Evolutionary conservation across 768 basidiomycete genomes (phyloP), one percentile per base, ranked within the genome.

Genomic region (Russula sp.): DNA sequence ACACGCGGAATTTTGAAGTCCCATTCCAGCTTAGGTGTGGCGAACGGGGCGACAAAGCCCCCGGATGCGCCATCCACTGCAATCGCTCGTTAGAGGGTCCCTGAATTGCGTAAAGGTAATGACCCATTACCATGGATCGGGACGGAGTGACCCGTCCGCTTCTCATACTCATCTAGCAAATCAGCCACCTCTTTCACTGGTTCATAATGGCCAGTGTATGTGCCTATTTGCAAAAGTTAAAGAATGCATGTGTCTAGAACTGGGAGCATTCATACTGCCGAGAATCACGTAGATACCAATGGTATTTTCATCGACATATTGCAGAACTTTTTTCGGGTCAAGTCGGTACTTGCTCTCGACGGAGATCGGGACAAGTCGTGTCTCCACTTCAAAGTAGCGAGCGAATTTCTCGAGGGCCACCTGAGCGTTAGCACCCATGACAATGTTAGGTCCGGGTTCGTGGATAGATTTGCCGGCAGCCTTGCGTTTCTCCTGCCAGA

Each of bases 101-200:
- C 25, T 29, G 25, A 42, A 20, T 25, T 5, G 34, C 20, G 42
- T 34, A 34, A 42, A n/a, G 5, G 42, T 20, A 2, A 14, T 25
- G 16, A 2, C 4, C 8, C 58, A 62, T 29, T 51, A 72, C 68
- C 67, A 61, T 78, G 79, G 63, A 81, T 77, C 22, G 81, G 77
- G 36, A 79, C 75, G 51, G 70, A 72, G 63, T 70, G 68, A n/a
- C 79, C 79, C 0, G 77, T 80, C 63, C 73, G 67, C 20, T 52
- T 70, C 70, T 86, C 79, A 68, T 82, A 85, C 60, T 74, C 78
- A 75, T 79, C 78, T 72, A 93, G 76, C 10, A 90, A 78, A 45
- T 86, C 84, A 1, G 87, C 77, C 84, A 97, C 90, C 70, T 87
- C 89, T 70, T 89, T 82, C 36, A 97, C 93, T 13, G 87, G 84